Base-by-base conservation (phyloP, 805 yeast genomes). In the Scheffersomyces coipomensis region DNA sequence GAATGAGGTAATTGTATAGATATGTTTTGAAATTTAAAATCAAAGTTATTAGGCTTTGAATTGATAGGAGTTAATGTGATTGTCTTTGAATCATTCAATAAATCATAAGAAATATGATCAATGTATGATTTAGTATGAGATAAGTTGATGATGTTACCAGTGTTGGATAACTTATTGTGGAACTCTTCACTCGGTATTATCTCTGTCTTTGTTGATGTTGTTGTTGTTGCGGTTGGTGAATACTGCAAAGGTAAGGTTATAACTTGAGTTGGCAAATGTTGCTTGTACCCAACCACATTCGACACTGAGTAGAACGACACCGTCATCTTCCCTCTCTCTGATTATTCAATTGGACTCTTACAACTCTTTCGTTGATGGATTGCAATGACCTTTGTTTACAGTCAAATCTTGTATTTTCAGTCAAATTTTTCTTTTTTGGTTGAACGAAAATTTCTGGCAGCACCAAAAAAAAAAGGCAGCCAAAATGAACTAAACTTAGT, bases 31-130 rank as follows among this genome's bases (percentile, higher is more conserved):
- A 65, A 55, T 13, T 54, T 46, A 25, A 66, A 43, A 6, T 60
- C 60, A 19, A 69, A 45, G 10, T 64, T 45, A 33, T 70, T 65
- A 4, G 48, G 36, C 37, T 63, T 56, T 15, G 70, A 39, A 2
- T 57, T 47, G 15, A 75, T 39, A 7, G 83, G 82, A 9, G 66
- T 55, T 24, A 75, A 55, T 2, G 46, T 47, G 9, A 73, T 39
- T 4, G 68, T 56, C 32, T 43, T 56, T 36, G 52, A 45, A 38
- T 66, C 68, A 26, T 57, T 56, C 25, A 62, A 46, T 2, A 71
- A 42, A 11, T 64, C 60, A 33, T 52, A 58, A 1, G 70, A 40
- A 23, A 71, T 40, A 10, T 49, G 48, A 19, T 61, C 64, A 12
- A 69, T 43, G 8, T 58, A 43, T 15, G 51, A 49, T 18, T 40